A percentile compares a stretch with the other conserved stretches of the same genome.
phyloP scores from a whole-genome alignment of 2,329 filamentous ascomycete species.

The Colletotrichum coccodes region DNA sequence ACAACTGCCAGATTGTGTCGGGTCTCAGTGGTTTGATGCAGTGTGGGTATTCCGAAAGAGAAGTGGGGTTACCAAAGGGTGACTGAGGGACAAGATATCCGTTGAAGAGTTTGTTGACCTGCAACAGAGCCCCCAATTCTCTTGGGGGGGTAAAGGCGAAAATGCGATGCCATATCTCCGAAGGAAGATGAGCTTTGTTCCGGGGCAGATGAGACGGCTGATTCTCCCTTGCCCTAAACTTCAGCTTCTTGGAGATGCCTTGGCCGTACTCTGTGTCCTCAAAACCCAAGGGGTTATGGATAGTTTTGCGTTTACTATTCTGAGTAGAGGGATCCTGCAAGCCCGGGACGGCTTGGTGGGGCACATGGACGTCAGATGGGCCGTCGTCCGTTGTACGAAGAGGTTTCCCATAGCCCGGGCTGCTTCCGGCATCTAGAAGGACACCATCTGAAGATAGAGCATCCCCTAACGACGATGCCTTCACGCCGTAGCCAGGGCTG shows the following conservation, averaged over 20 bases:
- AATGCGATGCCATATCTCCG: slow-evolving; percentile 76
- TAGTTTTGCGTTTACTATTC: slow-evolving; percentile 14
- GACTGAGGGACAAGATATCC: slow-evolving; percentile 63
- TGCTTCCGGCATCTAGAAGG: background rate
- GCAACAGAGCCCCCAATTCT: slow-evolving; percentile 71
- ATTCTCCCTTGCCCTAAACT: background rate
- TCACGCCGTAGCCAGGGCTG: background rate
- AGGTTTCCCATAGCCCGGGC: background rate
- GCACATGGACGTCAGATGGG: background rate
- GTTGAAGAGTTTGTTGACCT: slow-evolving; percentile 75
- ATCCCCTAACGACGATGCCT: background rate
- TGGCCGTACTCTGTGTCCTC: background rate
- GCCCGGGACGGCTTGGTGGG: background rate
- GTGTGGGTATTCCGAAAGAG: slow-evolving; percentile 40
- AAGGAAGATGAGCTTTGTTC: slow-evolving; percentile 10
- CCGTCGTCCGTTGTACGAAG: background rate
- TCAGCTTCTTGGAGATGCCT: slow-evolving; percentile 10
- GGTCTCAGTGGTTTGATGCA: slow-evolving; percentile 55
- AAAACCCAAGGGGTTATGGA: background rate
- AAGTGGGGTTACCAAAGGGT: slow-evolving; percentile 37
- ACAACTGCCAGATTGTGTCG: slow-evolving; percentile 76
- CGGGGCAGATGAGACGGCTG: background rate
- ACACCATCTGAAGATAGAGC: background rate
- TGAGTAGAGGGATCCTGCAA: background rate
- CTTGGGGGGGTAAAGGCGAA: slow-evolving; percentile 74